These are phyloP conservation scores for Lactarius sp. DNA, from an alignment of 768 basidiomycete species.

Conservation along the genomic window DNA sequence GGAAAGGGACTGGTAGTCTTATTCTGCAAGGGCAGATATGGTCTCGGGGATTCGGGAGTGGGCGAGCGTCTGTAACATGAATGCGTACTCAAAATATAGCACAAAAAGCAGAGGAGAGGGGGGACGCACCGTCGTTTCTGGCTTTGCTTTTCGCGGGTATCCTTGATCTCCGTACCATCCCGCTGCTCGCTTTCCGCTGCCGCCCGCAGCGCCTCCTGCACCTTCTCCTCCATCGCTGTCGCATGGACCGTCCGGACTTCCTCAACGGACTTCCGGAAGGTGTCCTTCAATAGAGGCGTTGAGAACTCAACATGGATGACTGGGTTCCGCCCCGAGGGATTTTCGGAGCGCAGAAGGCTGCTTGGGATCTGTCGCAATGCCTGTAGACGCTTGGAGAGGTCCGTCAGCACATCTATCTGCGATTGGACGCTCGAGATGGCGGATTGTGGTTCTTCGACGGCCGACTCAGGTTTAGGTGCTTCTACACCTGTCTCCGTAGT, in stretches of 20 bases:
- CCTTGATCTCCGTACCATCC: conserved; percentile 47
- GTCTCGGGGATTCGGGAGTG: conserved; percentile 58
- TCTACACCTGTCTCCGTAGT: background rate
- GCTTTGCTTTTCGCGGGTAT: conserved; percentile 43
- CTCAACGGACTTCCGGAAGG: conserved; percentile 33
- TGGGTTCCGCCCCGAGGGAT: conserved; percentile 8
- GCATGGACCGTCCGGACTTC: conserved; percentile 47
- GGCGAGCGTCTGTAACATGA: conserved; percentile 38
- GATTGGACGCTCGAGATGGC: conserved; percentile 16
- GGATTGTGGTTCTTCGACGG: conserved; percentile 10
- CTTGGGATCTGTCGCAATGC: conserved; percentile 20
- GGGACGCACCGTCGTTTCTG: conserved; percentile 53
- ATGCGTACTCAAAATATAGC: background rate
- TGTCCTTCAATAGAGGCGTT: conserved; percentile 7
- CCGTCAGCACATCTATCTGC: conserved; percentile 25
- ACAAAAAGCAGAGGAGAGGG: background rate
- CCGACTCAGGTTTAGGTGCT: background rate
- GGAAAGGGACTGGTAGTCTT: conserved; percentile 42
- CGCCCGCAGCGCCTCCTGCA: conserved; percentile 53
- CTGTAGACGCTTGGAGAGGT: conserved; percentile 23
- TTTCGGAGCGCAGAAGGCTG: conserved; percentile 17
- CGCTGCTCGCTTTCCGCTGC: conserved; percentile 51
- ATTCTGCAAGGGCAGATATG: conserved; percentile 45
- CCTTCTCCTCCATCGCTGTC: conserved; percentile 42
- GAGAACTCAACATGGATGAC: conserved; percentile 1